Percentiles rank a stretch among this genome's conserved stretches.
Evolutionary conservation across 768 basidiomycete genomes (phyloP).

Genomic region (Boletus speciosus): DNA sequence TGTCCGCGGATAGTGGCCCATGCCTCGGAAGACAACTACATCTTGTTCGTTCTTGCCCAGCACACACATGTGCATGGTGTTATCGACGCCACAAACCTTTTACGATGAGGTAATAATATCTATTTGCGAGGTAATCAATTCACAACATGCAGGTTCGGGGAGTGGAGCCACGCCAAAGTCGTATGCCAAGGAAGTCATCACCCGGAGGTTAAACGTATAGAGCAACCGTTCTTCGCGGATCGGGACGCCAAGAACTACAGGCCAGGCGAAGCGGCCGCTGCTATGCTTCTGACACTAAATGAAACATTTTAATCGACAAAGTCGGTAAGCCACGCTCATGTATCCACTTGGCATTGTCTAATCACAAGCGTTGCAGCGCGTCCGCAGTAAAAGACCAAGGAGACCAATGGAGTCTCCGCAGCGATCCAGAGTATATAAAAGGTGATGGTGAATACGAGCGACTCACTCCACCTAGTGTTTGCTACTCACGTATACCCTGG

Average conservation of each 20-base stretch:
- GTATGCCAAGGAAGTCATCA: neutral
- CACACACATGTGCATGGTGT: neutral
- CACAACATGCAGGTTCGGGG: neutral
- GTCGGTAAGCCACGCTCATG: neutral
- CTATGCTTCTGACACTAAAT: neutral
- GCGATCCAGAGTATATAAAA: conserved; percentile 9
- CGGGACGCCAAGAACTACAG: conserved; percentile 16
- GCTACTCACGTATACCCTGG: neutral
- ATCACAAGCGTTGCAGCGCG: neutral
- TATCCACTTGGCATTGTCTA: conserved; percentile 5
- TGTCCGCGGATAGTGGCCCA: conserved; percentile 7
- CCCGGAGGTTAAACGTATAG: neutral
- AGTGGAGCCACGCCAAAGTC: neutral
- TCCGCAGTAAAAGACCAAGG: conserved; percentile 1
- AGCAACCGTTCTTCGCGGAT: conserved; percentile 8
- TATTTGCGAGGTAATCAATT: neutral
- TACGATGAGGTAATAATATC: conserved; percentile 11
- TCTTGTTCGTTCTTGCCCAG: neutral
- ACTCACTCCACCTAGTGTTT: neutral
- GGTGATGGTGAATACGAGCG: neutral
- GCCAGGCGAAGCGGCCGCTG: neutral
- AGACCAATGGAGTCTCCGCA: neutral
- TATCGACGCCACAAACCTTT: neutral
- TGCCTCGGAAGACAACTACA: neutral
- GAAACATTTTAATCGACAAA: conserved; percentile 11